A percentile compares a stretch with the other conserved stretches of the same genome.
phyloP scores from a whole-genome alignment of 2,329 filamentous ascomycete species.

The Ceratocystis cacaofunesta region DNA sequence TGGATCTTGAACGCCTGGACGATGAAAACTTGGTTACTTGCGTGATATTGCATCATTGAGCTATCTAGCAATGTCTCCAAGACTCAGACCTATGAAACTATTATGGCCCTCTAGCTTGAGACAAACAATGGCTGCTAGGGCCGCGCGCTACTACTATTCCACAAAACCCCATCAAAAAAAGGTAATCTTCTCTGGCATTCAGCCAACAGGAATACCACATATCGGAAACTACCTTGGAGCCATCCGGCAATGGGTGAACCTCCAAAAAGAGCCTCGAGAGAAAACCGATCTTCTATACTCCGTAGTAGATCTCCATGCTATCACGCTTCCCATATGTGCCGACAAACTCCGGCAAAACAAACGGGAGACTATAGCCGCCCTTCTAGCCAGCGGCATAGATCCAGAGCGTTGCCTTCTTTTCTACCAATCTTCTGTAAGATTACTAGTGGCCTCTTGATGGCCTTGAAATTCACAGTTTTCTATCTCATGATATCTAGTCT shows the following conservation, averaged over 20 bases:
- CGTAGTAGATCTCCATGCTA: conserved; percentile 84
- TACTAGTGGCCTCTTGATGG: not conserved
- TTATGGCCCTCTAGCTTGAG: not conserved
- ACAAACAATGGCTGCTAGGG: not conserved
- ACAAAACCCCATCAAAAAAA: conserved; percentile 19
- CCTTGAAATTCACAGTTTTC: not conserved
- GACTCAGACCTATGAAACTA: not conserved
- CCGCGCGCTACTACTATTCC: not conserved
- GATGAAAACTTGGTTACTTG: not conserved
- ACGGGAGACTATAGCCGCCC: conserved; percentile 59
- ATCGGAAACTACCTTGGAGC: conserved; percentile 92
- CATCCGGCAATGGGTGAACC: conserved; percentile 65
- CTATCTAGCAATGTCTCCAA: not conserved
- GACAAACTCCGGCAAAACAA: conserved; percentile 47
- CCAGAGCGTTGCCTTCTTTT: conserved; percentile 67
- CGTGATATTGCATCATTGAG: no score
- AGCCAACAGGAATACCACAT: conserved; percentile 87
- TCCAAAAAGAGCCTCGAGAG: conserved; percentile 50
- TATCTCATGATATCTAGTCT: not conserved
- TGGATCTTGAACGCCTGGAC: not conserved
- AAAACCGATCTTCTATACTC: conserved; percentile 61
- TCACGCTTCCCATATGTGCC: conserved; percentile 61
- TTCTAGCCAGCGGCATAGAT: conserved; percentile 73
- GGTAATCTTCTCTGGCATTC: conserved; percentile 86
- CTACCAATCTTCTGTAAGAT: conserved; percentile 55